Base-by-base conservation (phyloP, 179 eudicot species). In the Camellia oleifera region DNA sequence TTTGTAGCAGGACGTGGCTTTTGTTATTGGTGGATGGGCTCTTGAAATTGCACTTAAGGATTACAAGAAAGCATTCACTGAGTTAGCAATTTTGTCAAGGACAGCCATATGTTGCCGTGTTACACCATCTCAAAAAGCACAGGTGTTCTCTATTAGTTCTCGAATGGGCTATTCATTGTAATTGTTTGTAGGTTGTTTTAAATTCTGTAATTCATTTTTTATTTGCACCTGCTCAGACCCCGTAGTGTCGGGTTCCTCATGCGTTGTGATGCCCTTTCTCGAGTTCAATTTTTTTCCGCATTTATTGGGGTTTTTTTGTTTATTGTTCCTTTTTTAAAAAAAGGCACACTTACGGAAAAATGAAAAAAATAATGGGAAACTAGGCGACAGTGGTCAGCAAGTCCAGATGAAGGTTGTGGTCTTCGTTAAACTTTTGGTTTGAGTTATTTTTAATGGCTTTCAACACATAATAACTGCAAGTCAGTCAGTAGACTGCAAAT, bases 41-140 rank as follows among this genome's bases (percentile, higher is more conserved):
- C 98, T 97, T 80, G 99, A 97, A 86, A 93, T 97, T 82, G 92
- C 94, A 48, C 90, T 97, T 46, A 92, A 88, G 78, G 90, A 90
- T 84, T 81, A 88, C 82, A 89, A 87, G 70, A 92, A 89, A 79
- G 84, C 92, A 75, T 97, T 97, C 82, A 91, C 98, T 23, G 98
- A 97, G 78, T 85, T 97, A 71, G 98, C 99, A 75, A 89, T 94
- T 79, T 81, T 92, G 84, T 91, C 98, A 77, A 90, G 92, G 82
- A 97, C 99, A 70, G 98, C 99, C 69, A 91, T 97, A 82, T 97
- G 98, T 81, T 97, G 99, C 81, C 99, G 99, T 68, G 97, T 91
- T 74, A 97, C 99, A 69, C 99, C 99, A 81, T 94, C 99, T 17
- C 99, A 97, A 86, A 97, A 97, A 80, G 99, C 99, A 9, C 99